Conservation (phyloP, 2,329 filamentous ascomycete genomes). For the Botryotinia narcissicola region DNA sequence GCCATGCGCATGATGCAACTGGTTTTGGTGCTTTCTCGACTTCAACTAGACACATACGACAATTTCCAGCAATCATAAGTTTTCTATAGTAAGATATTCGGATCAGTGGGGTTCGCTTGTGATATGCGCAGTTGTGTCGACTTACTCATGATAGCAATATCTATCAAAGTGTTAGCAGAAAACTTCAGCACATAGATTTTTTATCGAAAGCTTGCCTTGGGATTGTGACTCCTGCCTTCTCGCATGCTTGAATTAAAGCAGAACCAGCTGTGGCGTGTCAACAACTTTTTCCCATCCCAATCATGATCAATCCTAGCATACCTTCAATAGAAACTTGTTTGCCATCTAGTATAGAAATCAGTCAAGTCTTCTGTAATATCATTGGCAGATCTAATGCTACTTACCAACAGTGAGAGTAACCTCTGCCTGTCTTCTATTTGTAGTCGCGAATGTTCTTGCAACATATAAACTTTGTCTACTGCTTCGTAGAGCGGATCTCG, state of each 20-base stretch:
- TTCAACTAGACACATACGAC: slow-evolving; percentile 99
- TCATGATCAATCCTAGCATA: slow-evolving; percentile 44
- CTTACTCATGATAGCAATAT: slow-evolving; percentile 98
- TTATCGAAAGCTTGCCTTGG: slow-evolving; percentile 61
- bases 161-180: slow-evolving; percentile 46
- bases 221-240: slow-evolving; percentile 89
- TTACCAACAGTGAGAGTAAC: slow-evolving; percentile 95
- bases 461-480: slow-evolving; percentile 57
- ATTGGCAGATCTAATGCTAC: slow-evolving; percentile 40
- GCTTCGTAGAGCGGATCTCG: slow-evolving; percentile 66
- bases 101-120: slow-evolving; percentile 28
- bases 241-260: slow-evolving; percentile 97
- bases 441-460: slow-evolving; percentile 79
- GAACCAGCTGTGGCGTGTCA: slow-evolving; percentile 71
- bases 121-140: slow-evolving; percentile 29
- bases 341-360: slow-evolving; percentile 63
- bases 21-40: slow-evolving; percentile 96
- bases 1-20: slow-evolving; percentile 97
- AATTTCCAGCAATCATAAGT: slow-evolving; percentile 98
- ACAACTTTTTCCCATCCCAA: slow-evolving; percentile 37
- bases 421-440: slow-evolving; percentile 76
- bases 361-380: slow-evolving; percentile 32
- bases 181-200: slow-evolving; percentile 4
- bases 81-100: slow-evolving; percentile 57
- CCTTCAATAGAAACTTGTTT: slow-evolving; percentile 98